Evolutionary conservation across 1,284 basidiomycete species (phyloP).

Genomic region (Apiotrichum veenhuisii): DNA sequence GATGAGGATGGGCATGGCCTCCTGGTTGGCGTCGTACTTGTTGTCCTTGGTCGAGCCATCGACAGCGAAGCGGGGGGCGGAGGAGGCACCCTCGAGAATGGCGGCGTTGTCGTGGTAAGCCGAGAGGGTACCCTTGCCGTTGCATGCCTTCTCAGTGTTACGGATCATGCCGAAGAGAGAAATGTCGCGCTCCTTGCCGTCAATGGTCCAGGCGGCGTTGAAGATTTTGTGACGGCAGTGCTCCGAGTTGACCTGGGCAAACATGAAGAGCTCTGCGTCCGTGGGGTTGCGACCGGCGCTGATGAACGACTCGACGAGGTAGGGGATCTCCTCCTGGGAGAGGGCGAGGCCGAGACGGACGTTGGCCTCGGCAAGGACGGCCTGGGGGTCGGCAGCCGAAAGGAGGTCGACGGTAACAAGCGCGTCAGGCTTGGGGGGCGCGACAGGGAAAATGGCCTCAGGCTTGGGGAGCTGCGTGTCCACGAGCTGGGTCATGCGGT

Average conservation of each 20-base stretch:
- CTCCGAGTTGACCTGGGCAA: slow-evolving; percentile 99
- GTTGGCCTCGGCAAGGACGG: slow-evolving; percentile 72
- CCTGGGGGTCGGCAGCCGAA: slow-evolving; percentile 54
- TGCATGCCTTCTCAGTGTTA: slow-evolving; percentile 78
- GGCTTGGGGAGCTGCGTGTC: slow-evolving; percentile 60
- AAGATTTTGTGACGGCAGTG: slow-evolving; percentile 99
- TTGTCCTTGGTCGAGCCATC: slow-evolving; percentile 46
- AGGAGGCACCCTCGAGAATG: slow-evolving; percentile 73
- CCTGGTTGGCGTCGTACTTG: slow-evolving; percentile 59
- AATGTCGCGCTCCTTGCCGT: slow-evolving; percentile 63
- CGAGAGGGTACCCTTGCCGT: slow-evolving; percentile 75
- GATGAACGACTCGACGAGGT: slow-evolving; percentile 85
- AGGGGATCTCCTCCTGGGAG: slow-evolving; percentile 84
- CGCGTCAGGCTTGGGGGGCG: slow-evolving; percentile 58
- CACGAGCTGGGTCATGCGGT: slow-evolving; percentile 91
- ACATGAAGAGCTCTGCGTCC: slow-evolving; percentile 99
- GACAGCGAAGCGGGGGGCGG: slow-evolving; percentile 71
- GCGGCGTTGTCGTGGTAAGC: slow-evolving; percentile 99
- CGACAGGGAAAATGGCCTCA: slow-evolving; percentile 65
- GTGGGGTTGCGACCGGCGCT: slow-evolving; percentile 77
- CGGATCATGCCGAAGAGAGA: slow-evolving; percentile 97
- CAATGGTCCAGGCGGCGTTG: slow-evolving; percentile 94
- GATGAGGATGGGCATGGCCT: slow-evolving; percentile 85
- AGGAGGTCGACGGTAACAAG: slow-evolving; percentile 65
- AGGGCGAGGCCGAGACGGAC: slow-evolving; percentile 84